Evolutionary conservation across 495 filamentous ascomycete genomes (phyloP).

Genomic region (Podospora pseudoanserina): DNA sequence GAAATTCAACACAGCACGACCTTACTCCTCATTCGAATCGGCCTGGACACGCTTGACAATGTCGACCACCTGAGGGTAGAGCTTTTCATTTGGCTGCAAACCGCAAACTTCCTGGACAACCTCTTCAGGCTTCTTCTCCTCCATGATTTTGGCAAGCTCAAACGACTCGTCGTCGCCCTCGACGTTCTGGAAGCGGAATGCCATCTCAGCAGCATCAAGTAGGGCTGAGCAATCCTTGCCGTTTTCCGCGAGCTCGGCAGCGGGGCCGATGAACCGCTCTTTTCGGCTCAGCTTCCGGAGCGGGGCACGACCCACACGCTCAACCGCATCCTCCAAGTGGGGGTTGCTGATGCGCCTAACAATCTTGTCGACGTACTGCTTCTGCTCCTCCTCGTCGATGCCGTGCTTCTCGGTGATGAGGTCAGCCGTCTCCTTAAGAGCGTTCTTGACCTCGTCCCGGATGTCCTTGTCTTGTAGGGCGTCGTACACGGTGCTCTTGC

Average conservation of each 20-base stretch:
- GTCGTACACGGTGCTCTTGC: slow-evolving; percentile 84
- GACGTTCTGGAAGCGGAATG: slow-evolving; percentile 89
- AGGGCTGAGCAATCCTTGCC: slow-evolving; percentile 67
- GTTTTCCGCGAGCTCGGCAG: slow-evolving; percentile 74
- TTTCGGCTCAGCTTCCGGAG: slow-evolving; percentile 86
- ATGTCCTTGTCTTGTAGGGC: slow-evolving; percentile 66
- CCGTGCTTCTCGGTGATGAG: slow-evolving; percentile 85
- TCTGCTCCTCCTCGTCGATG: slow-evolving; percentile 72
- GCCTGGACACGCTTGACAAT: slow-evolving; percentile 76
- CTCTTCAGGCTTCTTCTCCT: slow-evolving; percentile 61
- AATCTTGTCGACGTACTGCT: slow-evolving; percentile 88
- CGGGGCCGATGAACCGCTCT: slow-evolving; percentile 93
- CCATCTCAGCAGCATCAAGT: slow-evolving; percentile 75
- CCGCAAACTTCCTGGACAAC: slow-evolving; percentile 71
- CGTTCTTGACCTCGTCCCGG: slow-evolving; percentile 66
- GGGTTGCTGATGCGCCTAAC: slow-evolving; percentile 89
- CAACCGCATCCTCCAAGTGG: slow-evolving; percentile 86
- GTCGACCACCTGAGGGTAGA: slow-evolving; percentile 67
- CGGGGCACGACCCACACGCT: slow-evolving; percentile 93
- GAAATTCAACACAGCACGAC: slow-evolving; percentile 3
- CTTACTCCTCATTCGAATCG: slow-evolving; percentile 37
- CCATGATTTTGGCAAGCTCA: slow-evolving; percentile 79
- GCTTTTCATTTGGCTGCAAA: slow-evolving; percentile 63
- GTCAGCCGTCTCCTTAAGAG: slow-evolving; percentile 74
- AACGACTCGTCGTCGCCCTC: slow-evolving; percentile 80